A percentile compares a stretch with the other conserved stretches of the same genome.
Conservation (phyloP, 352 stramenopile genomes). For the Stramenopiles sp. region DNA sequence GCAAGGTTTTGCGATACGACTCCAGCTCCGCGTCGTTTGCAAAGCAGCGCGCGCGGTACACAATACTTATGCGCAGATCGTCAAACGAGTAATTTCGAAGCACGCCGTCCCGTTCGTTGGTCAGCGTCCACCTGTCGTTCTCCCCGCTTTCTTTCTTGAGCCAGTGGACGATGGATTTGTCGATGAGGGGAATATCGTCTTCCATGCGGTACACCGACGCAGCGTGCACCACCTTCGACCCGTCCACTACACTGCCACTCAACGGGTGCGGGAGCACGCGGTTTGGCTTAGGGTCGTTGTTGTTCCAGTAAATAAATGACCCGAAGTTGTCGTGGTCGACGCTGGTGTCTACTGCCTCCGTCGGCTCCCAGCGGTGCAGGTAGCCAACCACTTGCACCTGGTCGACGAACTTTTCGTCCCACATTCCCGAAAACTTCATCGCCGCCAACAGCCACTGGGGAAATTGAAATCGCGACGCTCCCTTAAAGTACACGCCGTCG, state of each 20-base stretch:
- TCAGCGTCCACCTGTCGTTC: conserved; percentile 18
- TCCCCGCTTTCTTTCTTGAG: conserved; percentile 13
- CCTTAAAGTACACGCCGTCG: conserved; percentile 25
- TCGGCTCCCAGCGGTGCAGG: conserved; percentile 21
- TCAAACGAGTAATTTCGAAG: conserved; percentile 15
- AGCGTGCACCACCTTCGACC: conserved; percentile 24
- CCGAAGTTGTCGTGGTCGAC: conserved; percentile 15
- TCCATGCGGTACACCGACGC: conserved; percentile 21
- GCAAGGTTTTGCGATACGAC: too few relatives aligned
- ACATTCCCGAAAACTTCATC: conserved; percentile 25
- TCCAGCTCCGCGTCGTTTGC: too few relatives aligned
- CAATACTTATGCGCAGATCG: conserved; percentile 26
- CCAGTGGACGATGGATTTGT: conserved; percentile 14
- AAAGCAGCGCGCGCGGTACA: conserved; percentile 26
- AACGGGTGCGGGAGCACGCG: conserved; percentile 7
- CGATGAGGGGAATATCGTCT: conserved; percentile 17
- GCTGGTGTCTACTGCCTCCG: neutral
- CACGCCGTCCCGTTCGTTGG: conserved; percentile 12
- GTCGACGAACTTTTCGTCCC: conserved; percentile 24
- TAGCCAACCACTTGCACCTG: conserved; percentile 28
- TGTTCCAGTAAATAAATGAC: conserved; percentile 24
- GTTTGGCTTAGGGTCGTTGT: conserved; percentile 10
- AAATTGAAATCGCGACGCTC: conserved; percentile 21
- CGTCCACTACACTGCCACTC: conserved; percentile 22
- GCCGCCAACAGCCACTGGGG: conserved; percentile 26